Percentiles rank a stretch among this genome's conserved stretches.
Evolutionary conservation across 768 basidiomycete genomes (phyloP).

Genomic region (Lactifluus echinatus): DNA sequence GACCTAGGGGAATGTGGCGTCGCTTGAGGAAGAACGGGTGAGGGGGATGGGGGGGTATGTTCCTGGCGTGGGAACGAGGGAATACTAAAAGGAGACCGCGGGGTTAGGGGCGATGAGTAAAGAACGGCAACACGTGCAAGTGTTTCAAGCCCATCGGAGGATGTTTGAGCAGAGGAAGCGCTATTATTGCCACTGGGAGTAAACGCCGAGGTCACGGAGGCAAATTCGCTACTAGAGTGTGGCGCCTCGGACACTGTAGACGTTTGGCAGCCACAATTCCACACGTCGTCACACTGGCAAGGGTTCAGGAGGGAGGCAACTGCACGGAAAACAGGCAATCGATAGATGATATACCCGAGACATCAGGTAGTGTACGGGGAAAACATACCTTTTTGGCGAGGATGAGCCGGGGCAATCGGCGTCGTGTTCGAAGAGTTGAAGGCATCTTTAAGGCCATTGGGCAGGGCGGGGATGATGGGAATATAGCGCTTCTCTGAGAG

Average conservation of each 20-base stretch:
- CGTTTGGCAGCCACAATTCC: constrained; percentile 13
- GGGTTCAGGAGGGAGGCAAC: constrained; percentile 20
- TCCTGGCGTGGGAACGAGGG: not conserved
- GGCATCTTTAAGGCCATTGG: constrained; percentile 20
- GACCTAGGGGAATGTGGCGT: not conserved
- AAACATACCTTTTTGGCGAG: constrained; percentile 18
- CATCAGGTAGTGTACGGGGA: not conserved
- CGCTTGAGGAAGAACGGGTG: not conserved
- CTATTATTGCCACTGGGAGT: constrained; percentile 3
- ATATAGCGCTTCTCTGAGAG: constrained; percentile 21
- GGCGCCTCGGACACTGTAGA: not conserved
- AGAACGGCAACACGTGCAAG: constrained; percentile 18
- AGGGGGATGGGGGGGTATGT: not conserved
- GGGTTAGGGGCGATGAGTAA: not conserved
- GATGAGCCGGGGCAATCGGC: constrained; percentile 10
- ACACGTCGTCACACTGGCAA: constrained; percentile 17
- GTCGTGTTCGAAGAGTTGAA: not conserved
- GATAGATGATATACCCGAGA: not conserved
- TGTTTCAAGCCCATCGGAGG: constrained; percentile 13
- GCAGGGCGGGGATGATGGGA: constrained; percentile 19
- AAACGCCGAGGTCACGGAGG: not conserved
- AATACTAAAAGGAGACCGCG: not conserved
- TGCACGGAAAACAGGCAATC: not conserved
- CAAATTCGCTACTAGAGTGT: not conserved
- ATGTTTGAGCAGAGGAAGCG: not conserved